These are phyloP conservation scores for Breynia disticha DNA, from an alignment of 441 rosid species.

Conservation along the genomic window DNA sequence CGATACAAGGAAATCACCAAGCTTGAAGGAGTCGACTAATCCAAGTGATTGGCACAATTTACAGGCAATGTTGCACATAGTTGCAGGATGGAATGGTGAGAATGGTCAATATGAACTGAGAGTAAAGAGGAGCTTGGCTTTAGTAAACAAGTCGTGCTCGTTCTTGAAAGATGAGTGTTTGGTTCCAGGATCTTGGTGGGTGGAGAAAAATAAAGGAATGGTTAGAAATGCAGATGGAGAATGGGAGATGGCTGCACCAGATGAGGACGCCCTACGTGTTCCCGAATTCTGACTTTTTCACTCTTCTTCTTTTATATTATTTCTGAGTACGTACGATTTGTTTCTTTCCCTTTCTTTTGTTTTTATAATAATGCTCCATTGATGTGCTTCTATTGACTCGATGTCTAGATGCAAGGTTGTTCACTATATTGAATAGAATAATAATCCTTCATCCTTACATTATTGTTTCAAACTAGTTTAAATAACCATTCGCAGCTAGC, in stretches of 20 bases:
- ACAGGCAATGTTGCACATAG: slow-evolving; percentile 70
- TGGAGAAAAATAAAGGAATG: slow-evolving; percentile 80
- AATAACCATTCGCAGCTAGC: no score
- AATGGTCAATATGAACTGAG: slow-evolving; percentile 40
- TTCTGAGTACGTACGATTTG: no score
- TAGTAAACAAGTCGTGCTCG: slow-evolving; percentile 71
- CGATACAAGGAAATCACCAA: slow-evolving; percentile 61
- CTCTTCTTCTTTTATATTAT: no score
- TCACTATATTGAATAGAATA: no score
- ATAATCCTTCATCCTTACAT: no score
- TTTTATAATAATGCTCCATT: no score
- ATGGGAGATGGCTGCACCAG: slow-evolving; percentile 39
- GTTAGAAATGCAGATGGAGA: slow-evolving; percentile 45
- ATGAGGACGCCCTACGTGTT: slow-evolving; percentile 50
- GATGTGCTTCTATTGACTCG: no score
- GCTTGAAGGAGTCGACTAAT: slow-evolving; percentile 53
- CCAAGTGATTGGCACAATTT: slow-evolving; percentile 85
- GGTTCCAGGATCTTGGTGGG: slow-evolving; percentile 82
- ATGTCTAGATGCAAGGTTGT: no score
- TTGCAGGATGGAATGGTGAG: slow-evolving; percentile 77
- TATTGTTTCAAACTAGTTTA: no score
- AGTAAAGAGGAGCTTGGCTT: slow-evolving; percentile 72
- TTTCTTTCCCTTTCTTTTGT: no score
- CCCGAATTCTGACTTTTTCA: slow-evolving; percentile 14
- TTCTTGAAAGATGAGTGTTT: slow-evolving; percentile 59